Base-by-base conservation (phyloP, 306 rosid genomes). In the Abrus precatorius region DNA sequence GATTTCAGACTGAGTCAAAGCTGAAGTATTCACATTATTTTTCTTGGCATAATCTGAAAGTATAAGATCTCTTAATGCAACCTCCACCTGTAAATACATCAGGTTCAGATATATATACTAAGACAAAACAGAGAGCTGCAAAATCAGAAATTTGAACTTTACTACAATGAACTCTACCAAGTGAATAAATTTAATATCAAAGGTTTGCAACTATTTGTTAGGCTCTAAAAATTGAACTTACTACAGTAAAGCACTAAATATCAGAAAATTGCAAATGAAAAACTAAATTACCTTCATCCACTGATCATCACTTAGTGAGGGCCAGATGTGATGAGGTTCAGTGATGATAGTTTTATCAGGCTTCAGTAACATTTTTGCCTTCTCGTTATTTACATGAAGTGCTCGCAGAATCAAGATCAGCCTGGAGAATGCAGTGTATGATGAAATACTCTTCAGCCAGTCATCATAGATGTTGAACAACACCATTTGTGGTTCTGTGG, bases 311-410 rank as follows among this genome's bases (percentile, higher is more conserved):
- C 74, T 87, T 61, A 96, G 97, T 81, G 99, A 96, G 38, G 99
- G 99, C 99, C 99, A 96, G 66, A 96, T 96, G 86, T 96, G 99
- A 86, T 96, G 99, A 43, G 99, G 97, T 81, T 96, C 98, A 6
- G 99, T 96, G 54, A 96, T 70, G 41, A 96, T 87, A 7, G 97
- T 92, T 75, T 93, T 96, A 89, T 96, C 99, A 48, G 99, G 99
- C 90, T 93, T 96, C 78, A 96, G 83, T 27, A 96, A 86, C 99
- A 96, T 96, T 86, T 96, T 96, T 40, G 99, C 98, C 91, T 96
- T 96, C 74, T 96, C 99, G 75, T 96, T 96, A 84, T 96, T 96
- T 74, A 93, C 98, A 68, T 96, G 99, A 84, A 93, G 98, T 1
- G 99, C 98, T 57, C 99, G 91, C 80, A 96, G 80, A 75, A 96